Evolutionary conservation across 2,329 filamentous ascomycete genomes (phyloP).

Genomic region (Cryphonectria carpinicola): DNA sequence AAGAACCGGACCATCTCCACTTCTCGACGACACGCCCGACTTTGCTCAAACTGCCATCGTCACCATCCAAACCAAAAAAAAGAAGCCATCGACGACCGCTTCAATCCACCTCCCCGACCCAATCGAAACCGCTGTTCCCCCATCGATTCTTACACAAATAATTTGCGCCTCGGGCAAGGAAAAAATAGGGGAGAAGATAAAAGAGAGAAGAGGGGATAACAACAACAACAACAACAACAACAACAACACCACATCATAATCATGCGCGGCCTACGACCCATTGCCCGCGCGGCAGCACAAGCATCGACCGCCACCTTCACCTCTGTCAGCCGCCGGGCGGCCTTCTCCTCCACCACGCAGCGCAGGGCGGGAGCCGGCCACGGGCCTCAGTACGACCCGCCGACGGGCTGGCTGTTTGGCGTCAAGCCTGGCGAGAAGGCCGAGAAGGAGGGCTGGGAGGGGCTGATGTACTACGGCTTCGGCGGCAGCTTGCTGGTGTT

Average conservation of each 20-base stretch:
- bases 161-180: background rate
- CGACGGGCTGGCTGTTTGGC: slow-evolving; percentile 89
- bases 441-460: slow-evolving; percentile 96
- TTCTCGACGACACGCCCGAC: slow-evolving; percentile 23
- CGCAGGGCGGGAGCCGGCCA: slow-evolving; percentile 48
- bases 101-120: background rate
- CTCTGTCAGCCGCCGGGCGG: slow-evolving; percentile 5
- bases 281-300: slow-evolving; percentile 20
- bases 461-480: slow-evolving; percentile 81
- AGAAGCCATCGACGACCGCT: slow-evolving; percentile 4
- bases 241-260: background rate
- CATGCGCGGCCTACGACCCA: slow-evolving; percentile 26
- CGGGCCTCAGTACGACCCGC: slow-evolving; percentile 85
- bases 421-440: slow-evolving; percentile 95
- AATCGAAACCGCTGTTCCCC: background rate
- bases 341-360: slow-evolving; percentile 36
- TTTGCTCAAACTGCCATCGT: background rate
- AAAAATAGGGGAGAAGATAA: background rate
- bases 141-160: background rate
- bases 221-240: background rate
- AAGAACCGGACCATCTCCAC: slow-evolving; percentile 24
- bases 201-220: background rate
- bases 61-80: background rate
- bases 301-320: slow-evolving; percentile 15
- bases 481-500: slow-evolving; percentile 75